Evolutionary conservation across 2,329 filamentous ascomycete species (phyloP), one percentile per base, ranked within the genome.

Genomic region (Torrubiella hemipterigena): DNA sequence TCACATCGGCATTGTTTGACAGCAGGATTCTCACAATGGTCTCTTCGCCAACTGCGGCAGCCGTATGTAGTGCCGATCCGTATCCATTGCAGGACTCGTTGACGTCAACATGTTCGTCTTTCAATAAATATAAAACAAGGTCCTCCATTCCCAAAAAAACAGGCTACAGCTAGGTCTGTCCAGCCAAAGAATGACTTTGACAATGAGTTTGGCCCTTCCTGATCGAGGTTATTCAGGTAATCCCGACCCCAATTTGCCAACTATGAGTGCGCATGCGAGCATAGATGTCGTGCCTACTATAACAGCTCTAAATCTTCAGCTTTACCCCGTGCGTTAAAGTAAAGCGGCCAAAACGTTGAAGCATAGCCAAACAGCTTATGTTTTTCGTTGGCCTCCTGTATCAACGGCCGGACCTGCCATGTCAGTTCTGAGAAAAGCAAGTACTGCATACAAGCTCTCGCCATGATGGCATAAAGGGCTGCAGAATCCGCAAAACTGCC

Each of bases 141-240:
- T n/a, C n/a, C n/a, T n/a, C n/a, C n/a, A n/a, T n/a, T n/a, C 21
- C 30, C 6, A 11, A 32, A 17, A 12, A n/a, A 27, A 7, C 21
- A 9, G 8, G 17, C 30, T 10, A 27, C 13, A 6, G 23, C n/a
- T 7, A 32, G n/a, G n/a, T 27, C 23, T 26, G 30, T 32, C 30
- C 30, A 32, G 17, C 23, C 21, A 23, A 16, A 23, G 11, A 30
- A 30, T 7, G 4, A 14, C 7, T 12, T 7, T 7, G 15, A 21
- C 9, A 6, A 17, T 8, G 17, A 22, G 20, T 7, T n/a, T n/a
- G n/a, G n/a, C n/a, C n/a, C n/a, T 15, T 17, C 10, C 6, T 10
- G 26, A 14, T 6, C 5, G 11, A 6, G 10, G 11, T n/a, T 6
- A 5, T 7, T 12, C 6, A 7, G 6, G n/a, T 32, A 32, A 6